Evolutionary conservation across 495 filamentous ascomycete genomes (phyloP).

Genomic region (Aspergillus coremiiformis): DNA sequence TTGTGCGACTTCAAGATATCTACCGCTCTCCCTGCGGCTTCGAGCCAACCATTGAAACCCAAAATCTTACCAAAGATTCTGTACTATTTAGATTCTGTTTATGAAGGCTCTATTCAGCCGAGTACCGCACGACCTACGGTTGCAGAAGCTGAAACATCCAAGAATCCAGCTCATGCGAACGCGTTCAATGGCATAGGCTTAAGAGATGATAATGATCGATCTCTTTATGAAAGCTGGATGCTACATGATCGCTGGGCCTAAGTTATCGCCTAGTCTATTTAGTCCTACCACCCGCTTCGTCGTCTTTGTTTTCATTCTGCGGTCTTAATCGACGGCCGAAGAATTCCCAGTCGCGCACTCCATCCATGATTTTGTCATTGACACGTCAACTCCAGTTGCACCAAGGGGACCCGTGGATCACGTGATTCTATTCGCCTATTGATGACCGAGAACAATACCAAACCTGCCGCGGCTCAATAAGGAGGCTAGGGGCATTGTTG

Average conservation of each 20-base stretch:
- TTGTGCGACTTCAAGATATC: background rate
- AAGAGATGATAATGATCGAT: conserved; percentile 1
- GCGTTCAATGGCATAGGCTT: background rate
- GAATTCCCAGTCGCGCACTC: no score
- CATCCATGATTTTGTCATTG: no score
- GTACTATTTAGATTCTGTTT: background rate
- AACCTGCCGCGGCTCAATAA: conserved; percentile 11
- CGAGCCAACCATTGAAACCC: background rate
- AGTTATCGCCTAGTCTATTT: background rate
- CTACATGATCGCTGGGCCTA: conserved; percentile 16
- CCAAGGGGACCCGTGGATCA: background rate
- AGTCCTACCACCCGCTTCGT: background rate
- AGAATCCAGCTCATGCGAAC: background rate
- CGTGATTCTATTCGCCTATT: conserved; percentile 18
- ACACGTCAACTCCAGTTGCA: background rate
- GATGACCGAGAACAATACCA: conserved; percentile 18
- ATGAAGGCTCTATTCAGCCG: background rate
- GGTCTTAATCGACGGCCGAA: background rate
- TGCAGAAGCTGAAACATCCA: background rate
- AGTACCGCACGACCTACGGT: background rate
- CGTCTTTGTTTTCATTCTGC: background rate
- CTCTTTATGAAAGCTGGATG: conserved; percentile 12
- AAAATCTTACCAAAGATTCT: conserved; percentile 4
- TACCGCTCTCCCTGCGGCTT: background rate
- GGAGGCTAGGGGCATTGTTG: conserved; percentile 2